phyloP scores from a whole-genome alignment of 495 filamentous ascomycete species.

The Aspergillus leporis region DNA sequence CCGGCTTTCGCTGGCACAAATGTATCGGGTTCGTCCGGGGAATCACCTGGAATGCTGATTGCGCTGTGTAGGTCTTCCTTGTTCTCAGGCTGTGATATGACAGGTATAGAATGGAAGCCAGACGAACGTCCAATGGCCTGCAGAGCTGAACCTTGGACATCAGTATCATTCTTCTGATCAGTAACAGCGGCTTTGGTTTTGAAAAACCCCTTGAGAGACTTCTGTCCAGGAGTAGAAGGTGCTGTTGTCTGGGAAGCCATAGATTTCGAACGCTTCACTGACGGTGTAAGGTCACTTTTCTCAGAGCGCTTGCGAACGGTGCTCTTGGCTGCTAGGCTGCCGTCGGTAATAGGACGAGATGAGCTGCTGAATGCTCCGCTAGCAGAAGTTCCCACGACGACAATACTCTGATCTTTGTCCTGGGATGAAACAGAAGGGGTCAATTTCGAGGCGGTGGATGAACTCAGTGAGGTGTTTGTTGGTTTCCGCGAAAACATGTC shows the following conservation, averaged over 20 bases:
- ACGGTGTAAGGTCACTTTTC: constrained; percentile 17
- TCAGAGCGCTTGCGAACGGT: constrained; percentile 33
- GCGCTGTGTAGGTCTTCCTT: neutral
- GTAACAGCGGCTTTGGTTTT: constrained; percentile 48
- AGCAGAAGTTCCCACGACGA: neutral
- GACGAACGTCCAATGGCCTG: neutral
- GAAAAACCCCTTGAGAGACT: constrained; percentile 83
- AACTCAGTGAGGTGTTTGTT: constrained; percentile 15
- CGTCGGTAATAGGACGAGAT: neutral
- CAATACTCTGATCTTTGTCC: neutral
- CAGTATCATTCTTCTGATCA: neutral
- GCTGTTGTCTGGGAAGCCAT: constrained; percentile 18
- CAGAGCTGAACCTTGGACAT: too few species aligned
- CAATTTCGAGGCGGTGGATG: neutral
- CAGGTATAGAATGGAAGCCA: neutral
- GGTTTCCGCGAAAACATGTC: constrained; percentile 83
- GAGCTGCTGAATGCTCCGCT: neutral
- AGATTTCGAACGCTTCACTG: constrained; percentile 52
- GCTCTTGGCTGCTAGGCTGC: constrained; percentile 13
- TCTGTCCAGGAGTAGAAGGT: constrained; percentile 57
- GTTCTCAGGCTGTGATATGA: neutral
- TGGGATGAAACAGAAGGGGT: constrained; percentile 1
- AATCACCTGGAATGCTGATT: neutral
- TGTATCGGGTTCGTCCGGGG: neutral
- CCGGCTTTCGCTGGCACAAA: neutral